Base-by-base conservation (phyloP, 2,329 filamentous ascomycete species). In the Aspergillus fructus region DNA sequence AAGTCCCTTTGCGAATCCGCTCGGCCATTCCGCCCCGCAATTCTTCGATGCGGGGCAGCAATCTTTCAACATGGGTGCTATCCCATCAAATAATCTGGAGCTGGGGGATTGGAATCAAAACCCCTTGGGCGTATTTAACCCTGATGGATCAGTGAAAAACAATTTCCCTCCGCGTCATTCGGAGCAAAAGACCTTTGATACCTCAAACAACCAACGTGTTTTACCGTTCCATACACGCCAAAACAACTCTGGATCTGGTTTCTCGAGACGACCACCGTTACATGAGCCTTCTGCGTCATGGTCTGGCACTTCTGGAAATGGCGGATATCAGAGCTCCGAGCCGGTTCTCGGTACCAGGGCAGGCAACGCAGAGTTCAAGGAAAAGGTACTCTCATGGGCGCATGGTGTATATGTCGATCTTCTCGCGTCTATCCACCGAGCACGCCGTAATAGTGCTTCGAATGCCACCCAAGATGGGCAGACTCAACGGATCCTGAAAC, bases 351-450 rank as follows among this genome's bases (percentile, higher is more conserved):
- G 58, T 51, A 64, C 68, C 19, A 66, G 66, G 5, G 64, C 70
- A n/a, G 68, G 62, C 11, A 78, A 79, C 63, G 68, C 72, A 12
- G 78, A 81, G 56, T 90, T 90, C 68, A 87, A 85, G 62, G 89
- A 91, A 62, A 88, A 85, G 61, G 84, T 85, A 2, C 75, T 92
- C 23, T 78, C 83, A 13, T 87, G 86, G 75, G 89, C 89, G n/a
- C 87, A 92, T 69, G 81, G 81, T 62, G 83, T 87, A 33, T 93
- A 93, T 71, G 79, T 89, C 48, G 87, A 91, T 61, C 80, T 93
- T 7, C 76, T 93, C 3, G 76, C 85, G 9, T 85, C 84, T 62
- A 78, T 90, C 6, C 85, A 89, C 59, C 81, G 84, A 52, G 79
- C 76, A 39, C 73, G 74, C 59, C 74, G 75, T 53, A 74, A 74